Evolutionary conservation across 306 rosid genomes (phyloP).

Genomic region (Lathyrus aphaca): DNA sequence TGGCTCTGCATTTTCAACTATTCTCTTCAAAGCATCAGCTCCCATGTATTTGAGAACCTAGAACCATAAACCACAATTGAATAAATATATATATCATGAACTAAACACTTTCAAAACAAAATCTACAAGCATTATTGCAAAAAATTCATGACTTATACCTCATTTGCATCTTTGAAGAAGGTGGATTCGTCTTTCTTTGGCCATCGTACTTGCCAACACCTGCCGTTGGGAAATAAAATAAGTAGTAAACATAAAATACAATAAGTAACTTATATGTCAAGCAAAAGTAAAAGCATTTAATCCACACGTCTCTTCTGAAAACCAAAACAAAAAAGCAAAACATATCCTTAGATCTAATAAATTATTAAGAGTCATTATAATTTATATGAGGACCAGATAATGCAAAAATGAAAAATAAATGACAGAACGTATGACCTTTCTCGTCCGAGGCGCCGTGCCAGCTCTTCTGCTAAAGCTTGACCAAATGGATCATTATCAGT

Average conservation of each 20-base stretch:
- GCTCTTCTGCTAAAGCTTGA: slow-evolving; percentile 56
- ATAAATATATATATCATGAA: slow-evolving; percentile 5
- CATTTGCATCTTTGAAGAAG: slow-evolving; percentile 59
- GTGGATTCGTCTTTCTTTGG: slow-evolving; percentile 52
- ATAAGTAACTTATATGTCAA: slow-evolving; percentile 3
- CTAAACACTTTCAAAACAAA: slow-evolving; percentile 11
- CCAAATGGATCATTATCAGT: slow-evolving; percentile 58
- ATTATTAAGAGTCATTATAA: not conserved
- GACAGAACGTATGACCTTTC: slow-evolving; percentile 44
- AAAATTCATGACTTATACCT: slow-evolving; percentile 42
- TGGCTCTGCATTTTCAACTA: slow-evolving; percentile 55
- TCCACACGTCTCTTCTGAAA: slow-evolving; percentile 23
- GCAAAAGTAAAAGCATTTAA: slow-evolving; percentile 13
- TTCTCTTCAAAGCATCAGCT: slow-evolving; percentile 52
- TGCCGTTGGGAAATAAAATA: slow-evolving; percentile 20
- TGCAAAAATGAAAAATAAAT: slow-evolving; percentile 30
- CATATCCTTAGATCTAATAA: not conserved
- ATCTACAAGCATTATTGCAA: not conserved
- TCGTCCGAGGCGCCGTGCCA: slow-evolving; percentile 55
- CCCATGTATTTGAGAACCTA: slow-evolving; percentile 56
- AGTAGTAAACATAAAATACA: not conserved
- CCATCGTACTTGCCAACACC: slow-evolving; percentile 55
- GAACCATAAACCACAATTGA: slow-evolving; percentile 31
- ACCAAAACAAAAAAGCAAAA: slow-evolving; percentile 14
- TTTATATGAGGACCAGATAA: not conserved